Evolutionary conservation across 495 filamentous ascomycete species (phyloP).

Genomic region (Neurospora sp.): DNA sequence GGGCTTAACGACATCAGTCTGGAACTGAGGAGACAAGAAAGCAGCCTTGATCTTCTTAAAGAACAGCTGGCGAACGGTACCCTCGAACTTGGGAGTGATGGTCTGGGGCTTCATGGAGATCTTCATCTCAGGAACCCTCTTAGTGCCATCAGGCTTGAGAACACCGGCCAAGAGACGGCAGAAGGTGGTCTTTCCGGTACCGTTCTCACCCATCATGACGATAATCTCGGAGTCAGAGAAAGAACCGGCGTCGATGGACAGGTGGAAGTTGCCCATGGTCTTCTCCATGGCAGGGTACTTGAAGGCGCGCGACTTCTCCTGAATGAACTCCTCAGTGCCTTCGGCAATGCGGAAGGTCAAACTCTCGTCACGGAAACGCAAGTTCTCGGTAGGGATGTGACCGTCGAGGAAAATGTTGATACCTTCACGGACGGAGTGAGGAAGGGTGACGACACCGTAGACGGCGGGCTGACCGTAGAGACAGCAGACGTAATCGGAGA

Average conservation of each 20-base stretch:
- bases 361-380: slow-evolving; percentile 95
- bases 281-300: slow-evolving; percentile 86
- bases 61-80: slow-evolving; percentile 79
- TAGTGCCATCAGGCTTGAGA: slow-evolving; percentile 71
- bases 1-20: slow-evolving; percentile 98
- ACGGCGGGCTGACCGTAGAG: slow-evolving; percentile 91
- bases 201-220: slow-evolving; percentile 99
- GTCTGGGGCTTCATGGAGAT: slow-evolving; percentile 99
- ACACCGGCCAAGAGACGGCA: slow-evolving; percentile 90
- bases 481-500: slow-evolving; percentile 96
- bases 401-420: slow-evolving; percentile 99
- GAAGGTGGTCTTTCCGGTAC: slow-evolving; percentile 90
- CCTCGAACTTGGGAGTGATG: slow-evolving; percentile 94
- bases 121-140: slow-evolving; percentile 80
- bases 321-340: slow-evolving; percentile 79
- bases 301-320: slow-evolving; percentile 78
- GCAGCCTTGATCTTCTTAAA: slow-evolving; percentile 82
- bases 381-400: slow-evolving; percentile 94
- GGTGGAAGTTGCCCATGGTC: slow-evolving; percentile 81
- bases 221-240: slow-evolving; percentile 98
- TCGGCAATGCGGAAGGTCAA: slow-evolving; percentile 94
- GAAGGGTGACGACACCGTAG: slow-evolving; percentile 97
- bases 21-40: slow-evolving; percentile 94
- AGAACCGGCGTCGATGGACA: slow-evolving; percentile 66
- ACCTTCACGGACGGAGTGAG: slow-evolving; percentile 91